Conservation (phyloP, 2,329 filamentous ascomycete genomes). For the Ilyonectria robusta region DNA sequence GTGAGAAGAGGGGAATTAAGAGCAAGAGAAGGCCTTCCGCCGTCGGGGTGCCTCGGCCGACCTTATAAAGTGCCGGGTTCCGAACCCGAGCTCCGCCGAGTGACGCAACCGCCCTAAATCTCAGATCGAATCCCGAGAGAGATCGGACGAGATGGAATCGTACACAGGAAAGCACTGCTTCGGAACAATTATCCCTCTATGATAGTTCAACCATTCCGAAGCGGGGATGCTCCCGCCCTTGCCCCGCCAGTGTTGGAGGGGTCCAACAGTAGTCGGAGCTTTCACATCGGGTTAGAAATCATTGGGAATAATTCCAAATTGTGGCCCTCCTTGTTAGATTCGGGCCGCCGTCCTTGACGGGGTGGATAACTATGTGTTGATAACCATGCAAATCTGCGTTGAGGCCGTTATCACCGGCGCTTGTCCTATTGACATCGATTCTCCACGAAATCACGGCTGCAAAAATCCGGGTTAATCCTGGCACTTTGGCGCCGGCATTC, state of each 20-base stretch:
- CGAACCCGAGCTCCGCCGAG: conserved; percentile 27
- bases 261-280: background rate
- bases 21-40: background rate
- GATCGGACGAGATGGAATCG: conserved; percentile 12
- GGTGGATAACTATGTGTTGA: background rate
- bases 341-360: background rate
- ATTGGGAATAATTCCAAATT: conserved; percentile 17
- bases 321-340: background rate
- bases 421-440: background rate
- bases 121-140: conserved; percentile 18
- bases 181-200: conserved; percentile 7
- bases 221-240: conserved; percentile 2
- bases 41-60: conserved; percentile 21
- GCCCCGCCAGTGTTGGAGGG: conserved; percentile 28
- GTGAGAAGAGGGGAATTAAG: background rate
- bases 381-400: background rate
- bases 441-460: background rate
- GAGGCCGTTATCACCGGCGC: background rate
- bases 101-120: conserved; percentile 40
- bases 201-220: conserved; percentile 1
- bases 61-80: conserved; percentile 27
- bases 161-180: background rate
- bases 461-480: too few species aligned
- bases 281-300: conserved; percentile 31
- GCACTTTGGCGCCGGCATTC: background rate